Conservation (phyloP, 768 basidiomycete species). For the Trametes meyenii region DNA sequence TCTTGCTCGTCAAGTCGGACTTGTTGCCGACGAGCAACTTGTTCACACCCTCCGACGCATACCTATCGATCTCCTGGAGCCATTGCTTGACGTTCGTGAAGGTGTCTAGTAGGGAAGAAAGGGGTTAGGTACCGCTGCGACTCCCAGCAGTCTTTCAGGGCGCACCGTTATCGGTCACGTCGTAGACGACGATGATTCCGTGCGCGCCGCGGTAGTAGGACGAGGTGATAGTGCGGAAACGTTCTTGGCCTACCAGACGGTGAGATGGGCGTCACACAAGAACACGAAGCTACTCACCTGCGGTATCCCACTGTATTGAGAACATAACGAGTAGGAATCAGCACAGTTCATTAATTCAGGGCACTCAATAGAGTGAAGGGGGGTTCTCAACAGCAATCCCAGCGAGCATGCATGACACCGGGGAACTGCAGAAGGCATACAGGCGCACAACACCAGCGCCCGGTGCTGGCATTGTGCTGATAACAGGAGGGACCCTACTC, state of each 20-base stretch:
- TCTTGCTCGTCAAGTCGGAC: slow-evolving; percentile 96
- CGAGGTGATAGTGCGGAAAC: slow-evolving; percentile 98
- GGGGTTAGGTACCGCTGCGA: slow-evolving; percentile 2
- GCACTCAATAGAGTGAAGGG: neutral
- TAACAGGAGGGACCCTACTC: neutral
- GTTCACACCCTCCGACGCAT: slow-evolving; percentile 98
- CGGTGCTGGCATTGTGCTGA: neutral
- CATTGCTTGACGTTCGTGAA: slow-evolving; percentile 96
- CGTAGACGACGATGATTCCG: slow-evolving; percentile 98
- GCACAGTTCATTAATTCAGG: slow-evolving; percentile 32
- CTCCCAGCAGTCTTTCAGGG: neutral
- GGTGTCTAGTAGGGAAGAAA: slow-evolving; percentile 66
- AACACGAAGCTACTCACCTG: slow-evolving; percentile 54
- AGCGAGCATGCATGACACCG: neutral
- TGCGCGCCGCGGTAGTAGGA: slow-evolving; percentile 99
- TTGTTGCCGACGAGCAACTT: slow-evolving; percentile 99
- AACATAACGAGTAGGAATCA: slow-evolving; percentile 12
- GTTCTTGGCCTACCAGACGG: slow-evolving; percentile 79
- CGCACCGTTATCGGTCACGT: slow-evolving; percentile 91
- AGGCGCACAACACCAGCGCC: slow-evolving; percentile 11
- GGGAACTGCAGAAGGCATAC: neutral
- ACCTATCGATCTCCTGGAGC: slow-evolving; percentile 91
- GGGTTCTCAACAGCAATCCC: neutral
- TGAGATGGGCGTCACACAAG: neutral
- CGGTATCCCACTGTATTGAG: slow-evolving; percentile 88